These are phyloP conservation scores for Nothopassalora personata DNA, from an alignment of 2,329 filamentous ascomycete genomes.

Conservation along the genomic window DNA sequence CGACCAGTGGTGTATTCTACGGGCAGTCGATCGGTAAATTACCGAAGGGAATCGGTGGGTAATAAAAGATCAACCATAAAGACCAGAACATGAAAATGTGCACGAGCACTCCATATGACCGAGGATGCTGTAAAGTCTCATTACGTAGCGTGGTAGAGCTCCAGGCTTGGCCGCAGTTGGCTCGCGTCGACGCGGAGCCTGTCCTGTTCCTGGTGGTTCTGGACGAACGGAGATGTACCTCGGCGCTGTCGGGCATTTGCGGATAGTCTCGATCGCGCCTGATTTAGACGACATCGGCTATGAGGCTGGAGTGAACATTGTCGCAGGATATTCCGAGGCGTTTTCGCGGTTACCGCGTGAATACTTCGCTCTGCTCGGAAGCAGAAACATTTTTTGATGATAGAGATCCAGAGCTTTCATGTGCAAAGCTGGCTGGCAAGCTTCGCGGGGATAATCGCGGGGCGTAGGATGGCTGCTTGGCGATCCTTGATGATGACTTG, in stretches of 20 bases:
- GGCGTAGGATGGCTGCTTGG: background rate
- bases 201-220: conserved; percentile 19
- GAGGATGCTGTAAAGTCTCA: conserved; percentile 18
- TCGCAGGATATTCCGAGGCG: background rate
- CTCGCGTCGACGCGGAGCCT: conserved; percentile 17
- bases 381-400: conserved; percentile 2
- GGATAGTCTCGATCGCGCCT: conserved; percentile 4
- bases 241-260: conserved; percentile 16
- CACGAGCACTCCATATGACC: conserved; percentile 17
- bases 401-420: conserved; percentile 8
- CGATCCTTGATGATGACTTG: background rate
- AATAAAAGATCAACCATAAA: conserved; percentile 1
- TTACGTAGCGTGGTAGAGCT: conserved; percentile 24
- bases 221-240: conserved; percentile 30
- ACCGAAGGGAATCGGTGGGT: background rate
- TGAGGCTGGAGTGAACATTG: background rate
- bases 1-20: background rate
- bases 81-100: conserved; percentile 16
- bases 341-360: background rate
- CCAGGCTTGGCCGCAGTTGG: conserved; percentile 12
- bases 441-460: conserved; percentile 6
- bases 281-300: background rate
- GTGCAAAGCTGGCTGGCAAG: conserved; percentile 11
- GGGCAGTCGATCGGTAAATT: background rate
- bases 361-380: background rate